Evolutionary conservation across 2,329 filamentous ascomycete species (phyloP), one percentile per base, ranked within the genome.

Genomic region (Phialophora macrospora): DNA sequence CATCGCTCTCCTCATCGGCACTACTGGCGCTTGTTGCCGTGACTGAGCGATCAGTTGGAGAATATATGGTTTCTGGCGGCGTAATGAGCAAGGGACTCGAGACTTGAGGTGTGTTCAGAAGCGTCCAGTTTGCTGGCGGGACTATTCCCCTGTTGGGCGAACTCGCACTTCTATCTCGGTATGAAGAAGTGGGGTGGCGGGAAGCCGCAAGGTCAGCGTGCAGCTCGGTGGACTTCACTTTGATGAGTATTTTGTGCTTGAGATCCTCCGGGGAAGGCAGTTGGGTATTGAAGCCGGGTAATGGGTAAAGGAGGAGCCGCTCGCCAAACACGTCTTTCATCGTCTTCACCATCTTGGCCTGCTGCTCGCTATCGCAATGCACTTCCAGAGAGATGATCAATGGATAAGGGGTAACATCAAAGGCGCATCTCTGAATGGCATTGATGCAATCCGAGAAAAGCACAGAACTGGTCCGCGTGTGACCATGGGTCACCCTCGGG

Each of bases 361-460:
- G 95, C 75, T 98, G 95, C 12, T 88, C 82, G 1, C 88, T 81
- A 71, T 87, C 91, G 84, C 95, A 98, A 76, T 98, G 95, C 3
- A 98, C 93, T 77, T 99, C 95, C 14, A 99, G 88, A 0, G 95
- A 98, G 68, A 99, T 88, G 81, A 95, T 96, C 17, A 99, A 83
- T 0, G 95, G 95, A 72, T 93, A 97, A 24, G 86, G 86, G n/a
- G 91, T 93, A 63, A 90, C 89, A 70, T 88, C 84, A 74, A 99
- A 99, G 1, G 95, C 95, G 75, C 97, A 97, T 76, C 94, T 93
- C 78, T 93, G 92, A 77, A 99, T 95, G 58, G 93, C 93, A 28
- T 89, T 90, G 80, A 99, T 92, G 69, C 94, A 94, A 77, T 98
- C 94, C 54, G 88, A 85, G 79, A 99, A 99, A 44, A 91, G 87